Evolutionary conservation across 495 filamentous ascomycete species (phyloP).

Genomic region (Daldinia grandis): DNA sequence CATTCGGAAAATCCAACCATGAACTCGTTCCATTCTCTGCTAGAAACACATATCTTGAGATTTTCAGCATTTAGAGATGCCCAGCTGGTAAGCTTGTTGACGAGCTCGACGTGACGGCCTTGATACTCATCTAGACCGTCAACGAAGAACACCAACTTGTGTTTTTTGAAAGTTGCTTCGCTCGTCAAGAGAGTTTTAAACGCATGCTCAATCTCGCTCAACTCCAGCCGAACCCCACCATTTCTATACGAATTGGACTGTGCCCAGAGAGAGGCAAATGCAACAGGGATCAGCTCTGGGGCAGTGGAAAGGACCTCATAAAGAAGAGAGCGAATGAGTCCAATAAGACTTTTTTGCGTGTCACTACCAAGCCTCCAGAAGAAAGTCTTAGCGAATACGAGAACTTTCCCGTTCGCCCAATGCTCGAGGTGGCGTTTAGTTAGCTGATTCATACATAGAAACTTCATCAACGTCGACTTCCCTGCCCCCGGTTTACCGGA

Average conservation of each 20-base stretch:
- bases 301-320: slow-evolving; percentile 44
- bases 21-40: slow-evolving; percentile 54
- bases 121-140: slow-evolving; percentile 53
- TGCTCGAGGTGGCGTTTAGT: not conserved
- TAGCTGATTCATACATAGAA: not conserved
- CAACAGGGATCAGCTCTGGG: slow-evolving; percentile 27
- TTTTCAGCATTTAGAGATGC: slow-evolving; percentile 14
- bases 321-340: slow-evolving; percentile 53
- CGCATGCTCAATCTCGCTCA: not conserved
- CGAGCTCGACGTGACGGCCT: slow-evolving; percentile 23
- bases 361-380: slow-evolving; percentile 55
- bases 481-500: not conserved
- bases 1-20: slow-evolving; percentile 43
- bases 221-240: not conserved
- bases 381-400: slow-evolving; percentile 46
- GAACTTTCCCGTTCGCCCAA: not conserved
- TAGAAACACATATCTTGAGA: slow-evolving; percentile 55
- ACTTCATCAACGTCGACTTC: not conserved
- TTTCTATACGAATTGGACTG: not conserved
- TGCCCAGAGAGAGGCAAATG: not conserved
- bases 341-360: slow-evolving; percentile 51
- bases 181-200: not conserved
- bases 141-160: slow-evolving; percentile 51
- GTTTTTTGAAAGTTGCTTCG: not conserved
- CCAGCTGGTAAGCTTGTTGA: slow-evolving; percentile 22